Evolutionary conservation across 2,329 filamentous ascomycete genomes (phyloP).

Genomic region (Monilinia polystroma): DNA sequence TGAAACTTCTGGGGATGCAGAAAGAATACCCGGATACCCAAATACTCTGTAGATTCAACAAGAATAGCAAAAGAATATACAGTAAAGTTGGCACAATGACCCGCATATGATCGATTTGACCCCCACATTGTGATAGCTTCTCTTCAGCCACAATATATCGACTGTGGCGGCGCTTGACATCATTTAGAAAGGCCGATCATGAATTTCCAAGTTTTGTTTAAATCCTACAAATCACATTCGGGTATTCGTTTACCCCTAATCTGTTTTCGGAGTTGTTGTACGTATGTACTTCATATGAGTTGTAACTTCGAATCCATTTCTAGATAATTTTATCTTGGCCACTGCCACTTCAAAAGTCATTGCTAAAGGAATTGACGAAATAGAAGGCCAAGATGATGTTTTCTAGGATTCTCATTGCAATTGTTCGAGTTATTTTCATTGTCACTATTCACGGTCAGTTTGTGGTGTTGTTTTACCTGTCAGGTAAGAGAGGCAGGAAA

Average conservation of each 20-base stretch:
- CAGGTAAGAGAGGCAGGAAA: neutral
- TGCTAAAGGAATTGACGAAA: no score
- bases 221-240: neutral
- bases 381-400: no score
- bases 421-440: neutral
- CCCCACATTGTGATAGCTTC: neutral
- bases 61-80: slow-evolving; percentile 4
- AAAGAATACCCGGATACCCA: neutral
- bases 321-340: neutral
- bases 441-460: neutral
- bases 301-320: neutral
- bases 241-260: neutral
- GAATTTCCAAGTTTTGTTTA: slow-evolving; percentile 9
- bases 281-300: neutral
- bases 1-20: neutral
- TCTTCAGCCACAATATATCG: slow-evolving; percentile 2
- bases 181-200: neutral
- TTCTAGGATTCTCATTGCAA: no score
- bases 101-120: slow-evolving; percentile 7
- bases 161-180: slow-evolving; percentile 16
- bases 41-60: neutral
- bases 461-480: neutral
- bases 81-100: slow-evolving; percentile 17
- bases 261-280: neutral
- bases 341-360: no score